Evolutionary conservation across 352 stramenopile genomes (phyloP), one percentile per base, ranked within the genome.

Genomic region (Phytopythium mirpurense): DNA sequence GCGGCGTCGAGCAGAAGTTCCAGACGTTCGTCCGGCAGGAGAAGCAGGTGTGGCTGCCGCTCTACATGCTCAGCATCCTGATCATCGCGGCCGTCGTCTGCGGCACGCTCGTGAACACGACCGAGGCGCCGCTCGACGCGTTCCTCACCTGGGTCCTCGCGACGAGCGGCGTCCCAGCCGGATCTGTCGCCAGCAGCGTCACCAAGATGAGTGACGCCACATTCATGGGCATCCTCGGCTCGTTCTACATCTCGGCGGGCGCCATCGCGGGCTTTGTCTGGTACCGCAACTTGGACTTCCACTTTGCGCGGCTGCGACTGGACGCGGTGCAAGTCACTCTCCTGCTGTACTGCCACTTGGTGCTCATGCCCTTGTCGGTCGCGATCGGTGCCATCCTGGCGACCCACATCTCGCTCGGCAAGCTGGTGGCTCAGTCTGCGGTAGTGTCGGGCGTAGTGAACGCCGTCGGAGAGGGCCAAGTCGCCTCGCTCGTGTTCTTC

Each of bases 1-100:
- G 59, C 46, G 63, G 75, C 41, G 65, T 85, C 24, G 76, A 87
- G 56, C 69, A 70, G 44, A 72, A 81, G 47, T 87, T 85, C 61
- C 76, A 87, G 59, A 72, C 67, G 0, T 87, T 74, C 51, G 81
- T 72, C 38, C 68, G 67, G 1, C 60, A 67, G 4, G 61, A 83
- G 51, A 76, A 73, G 35, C 73, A 86, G 45, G 46, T 16, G 2
- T 35, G 51, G 9, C 34, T 78, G 16, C 41, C 59, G 21, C 9
- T 65, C 15, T 65, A 78, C 35, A 82, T 86, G 75, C 9, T 51
- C 31, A 24, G 52, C 16, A 49, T 68, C 11, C 19, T 83, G 18
- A 29, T 71, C 2, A 37, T 56, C 4, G 62, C 63, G 26, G 68
- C 62, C 15, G 55, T 54, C 31, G 40, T 65, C 4, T 64, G 56